Evolutionary conservation across 139 green algal genomes (phyloP), one percentile per base, ranked within the genome.

Genomic region (Bryopsis sp.): DNA sequence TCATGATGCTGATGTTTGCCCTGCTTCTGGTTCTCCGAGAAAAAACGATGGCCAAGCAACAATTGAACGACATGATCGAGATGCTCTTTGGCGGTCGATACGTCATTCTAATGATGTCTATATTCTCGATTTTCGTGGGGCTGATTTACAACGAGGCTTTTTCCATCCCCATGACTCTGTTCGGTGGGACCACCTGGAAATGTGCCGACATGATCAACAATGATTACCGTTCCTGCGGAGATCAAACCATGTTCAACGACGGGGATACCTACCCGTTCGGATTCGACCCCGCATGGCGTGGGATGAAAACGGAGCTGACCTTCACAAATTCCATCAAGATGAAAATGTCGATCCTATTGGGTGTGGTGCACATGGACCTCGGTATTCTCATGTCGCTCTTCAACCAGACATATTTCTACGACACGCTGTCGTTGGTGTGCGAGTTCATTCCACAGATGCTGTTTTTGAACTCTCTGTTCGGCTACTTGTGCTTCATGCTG

Each of bases 61-160:
- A 86, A 70, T 71, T 95, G 64, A 77, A 88, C 66, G 93, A 98
- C 67, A 98, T 98, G 46, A 73, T 93, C 8, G 84, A 77, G 70
- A 97, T 98, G 90, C 71, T 78, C 15, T 98, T 95, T 75, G 83
- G 83, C 32, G 93, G 92, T 1, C 91, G 94, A 39, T 99, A 99
- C 76, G 80, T 85, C 73, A 96, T 99, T 76, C 76, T 98, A 34
- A 78, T 97, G 43, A 98, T 99, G 94, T 78, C 86, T 28, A 66
- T 96, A 54, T 99, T 98, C 76, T 96, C 86, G 69, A 87, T 99
- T 63, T 99, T 93, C 82, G 92, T 85, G 11, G 94, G 94, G 11
- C 50, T 92, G 2, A 72, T 99, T 33, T 99, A 99, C 86, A 99
- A 99, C 77, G 94, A 99, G 80, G 89, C 86, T 70, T 99, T 99